These are phyloP conservation scores for Danielia reshetovae DNA, from an alignment of 805 yeast species.

Conservation along the genomic window DNA sequence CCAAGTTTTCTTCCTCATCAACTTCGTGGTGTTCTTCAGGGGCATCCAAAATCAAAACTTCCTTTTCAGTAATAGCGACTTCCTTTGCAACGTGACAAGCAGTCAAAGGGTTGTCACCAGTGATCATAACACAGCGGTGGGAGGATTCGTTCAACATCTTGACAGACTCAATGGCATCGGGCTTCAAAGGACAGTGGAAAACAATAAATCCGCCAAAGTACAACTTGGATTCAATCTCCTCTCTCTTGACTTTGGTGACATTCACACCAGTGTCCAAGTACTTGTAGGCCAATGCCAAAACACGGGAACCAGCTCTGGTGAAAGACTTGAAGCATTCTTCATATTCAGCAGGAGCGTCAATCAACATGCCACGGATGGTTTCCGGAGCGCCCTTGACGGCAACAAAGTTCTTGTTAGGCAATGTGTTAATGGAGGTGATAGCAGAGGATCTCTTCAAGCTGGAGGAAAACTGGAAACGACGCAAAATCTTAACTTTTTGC, in stretches of 20 bases:
- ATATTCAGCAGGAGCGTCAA: slow-evolving; percentile 67
- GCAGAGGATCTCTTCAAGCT: slow-evolving; percentile 94
- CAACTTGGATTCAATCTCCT: slow-evolving; percentile 69
- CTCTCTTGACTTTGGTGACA: slow-evolving; percentile 60
- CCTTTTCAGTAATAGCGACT: slow-evolving; percentile 81
- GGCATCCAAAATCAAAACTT: slow-evolving; percentile 79
- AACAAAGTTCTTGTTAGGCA: slow-evolving; percentile 53
- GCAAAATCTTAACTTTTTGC: slow-evolving; percentile 64
- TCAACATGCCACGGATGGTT: slow-evolving; percentile 77
- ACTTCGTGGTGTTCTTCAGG: slow-evolving; percentile 65
- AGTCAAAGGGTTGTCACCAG: slow-evolving; percentile 98
- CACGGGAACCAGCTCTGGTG: slow-evolving; percentile 95
- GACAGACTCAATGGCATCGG: slow-evolving; percentile 86
- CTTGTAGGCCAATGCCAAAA: slow-evolving; percentile 90
- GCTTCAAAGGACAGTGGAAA: slow-evolving; percentile 95
- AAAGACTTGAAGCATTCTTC: slow-evolving; percentile 84
- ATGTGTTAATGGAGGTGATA: slow-evolving; percentile 54
- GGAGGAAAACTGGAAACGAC: slow-evolving; percentile 96
- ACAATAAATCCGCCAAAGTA: slow-evolving; percentile 89
- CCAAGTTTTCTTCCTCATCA: slow-evolving; percentile 50
- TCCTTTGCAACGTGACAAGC: slow-evolving; percentile 97
- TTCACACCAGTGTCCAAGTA: slow-evolving; percentile 50
- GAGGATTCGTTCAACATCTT: slow-evolving; percentile 91
- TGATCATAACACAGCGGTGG: slow-evolving; percentile 95
- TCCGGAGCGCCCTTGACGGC: slow-evolving; percentile 99